Evolutionary conservation across 805 yeast genomes (phyloP).

Genomic region (Clavispora asparagi): DNA sequence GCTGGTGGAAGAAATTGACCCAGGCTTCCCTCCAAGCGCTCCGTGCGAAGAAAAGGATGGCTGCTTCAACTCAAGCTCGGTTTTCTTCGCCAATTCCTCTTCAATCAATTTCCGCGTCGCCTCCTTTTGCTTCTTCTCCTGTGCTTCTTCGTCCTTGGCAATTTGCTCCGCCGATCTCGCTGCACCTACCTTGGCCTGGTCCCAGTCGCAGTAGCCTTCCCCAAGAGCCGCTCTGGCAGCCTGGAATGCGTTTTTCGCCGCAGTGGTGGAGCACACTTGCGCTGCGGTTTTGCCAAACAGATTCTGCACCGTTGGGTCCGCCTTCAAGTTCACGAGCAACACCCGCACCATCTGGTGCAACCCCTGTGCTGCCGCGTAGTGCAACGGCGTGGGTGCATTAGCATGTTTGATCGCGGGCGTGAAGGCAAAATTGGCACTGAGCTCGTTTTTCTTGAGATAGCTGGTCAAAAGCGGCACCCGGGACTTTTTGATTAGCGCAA

Average conservation of each 20-base stretch:
- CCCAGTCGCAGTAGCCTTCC: constrained; percentile 69
- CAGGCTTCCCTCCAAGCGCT: constrained; percentile 17
- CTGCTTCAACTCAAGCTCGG: constrained; percentile 30
- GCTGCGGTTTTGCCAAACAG: constrained; percentile 58
- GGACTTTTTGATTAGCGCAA: constrained; percentile 60
- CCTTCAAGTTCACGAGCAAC: constrained; percentile 57
- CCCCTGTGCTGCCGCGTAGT: constrained; percentile 69
- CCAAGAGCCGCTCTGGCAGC: constrained; percentile 64
- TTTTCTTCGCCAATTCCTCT: constrained; percentile 39
- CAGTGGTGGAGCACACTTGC: constrained; percentile 51
- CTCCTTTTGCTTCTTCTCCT: constrained; percentile 27
- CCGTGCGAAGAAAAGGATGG: constrained; percentile 32
- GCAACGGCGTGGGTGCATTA: constrained; percentile 68
- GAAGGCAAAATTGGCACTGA: constrained; percentile 49
- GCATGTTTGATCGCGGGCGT: constrained; percentile 50
- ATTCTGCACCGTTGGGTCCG: constrained; percentile 61
- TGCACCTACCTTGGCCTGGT: constrained; percentile 55
- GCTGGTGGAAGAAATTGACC: constrained; percentile 38
- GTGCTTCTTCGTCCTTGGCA: constrained; percentile 33
- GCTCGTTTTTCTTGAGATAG: constrained; percentile 53
- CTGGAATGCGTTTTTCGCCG: constrained; percentile 56
- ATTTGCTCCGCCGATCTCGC: constrained; percentile 56
- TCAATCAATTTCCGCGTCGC: constrained; percentile 40
- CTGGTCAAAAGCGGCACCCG: constrained; percentile 69
- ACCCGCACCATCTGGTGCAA: constrained; percentile 61